Base-by-base conservation (phyloP, 208 protist genomes). In the Wallacemonas sp. region DNA sequence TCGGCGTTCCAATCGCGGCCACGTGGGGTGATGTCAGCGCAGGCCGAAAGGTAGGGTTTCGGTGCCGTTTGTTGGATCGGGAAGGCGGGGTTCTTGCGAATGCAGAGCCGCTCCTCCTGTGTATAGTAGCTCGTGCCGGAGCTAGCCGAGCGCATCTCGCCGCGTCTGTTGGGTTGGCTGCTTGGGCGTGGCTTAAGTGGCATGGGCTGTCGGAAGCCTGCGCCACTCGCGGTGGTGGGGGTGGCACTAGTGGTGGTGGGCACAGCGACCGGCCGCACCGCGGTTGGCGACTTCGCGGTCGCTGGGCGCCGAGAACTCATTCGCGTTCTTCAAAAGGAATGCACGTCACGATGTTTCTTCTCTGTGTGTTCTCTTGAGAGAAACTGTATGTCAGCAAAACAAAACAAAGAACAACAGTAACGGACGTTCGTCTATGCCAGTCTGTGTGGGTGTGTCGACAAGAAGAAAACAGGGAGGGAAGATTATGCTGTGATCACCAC, bases 1-100 rank as follows among this genome's bases (percentile, higher is more conserved):
- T 92, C 85, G 3, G 84, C 82, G 44, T 95, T 95, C 87, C 89
- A 95, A 68, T 93, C 64, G 5, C 84, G 69, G 16, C 60, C 70
- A 4, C 27, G 58, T n/a, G 74, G 57, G 0, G 80, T 87, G 62
- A 93, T 89, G 46, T 82, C 76, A 1, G 85, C 74, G 65, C 86
- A 95, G 2, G 75, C 73, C 14, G 74, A 55, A 23, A 93, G 68
- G 63, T 85, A 90, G 54, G 84, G 70, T 68, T 84, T 82, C 12
- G 88, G 83, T 9, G 83, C 87, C 0, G 78, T 87, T 63, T 92
- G 85, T 68, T 92, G 85, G 30, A 91, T 91, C 0, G 80, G 83
- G 48, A 94, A 94, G 9, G 85, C 69, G 0, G 88, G 85, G 21
- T 68, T 74, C 61, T 80, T 86, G 34, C 78, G 67, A 34, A 92